Evolutionary conservation across 257 asterid genomes (phyloP), one percentile per base, ranked within the genome.

Genomic region (Nicotiana benthamiana): DNA sequence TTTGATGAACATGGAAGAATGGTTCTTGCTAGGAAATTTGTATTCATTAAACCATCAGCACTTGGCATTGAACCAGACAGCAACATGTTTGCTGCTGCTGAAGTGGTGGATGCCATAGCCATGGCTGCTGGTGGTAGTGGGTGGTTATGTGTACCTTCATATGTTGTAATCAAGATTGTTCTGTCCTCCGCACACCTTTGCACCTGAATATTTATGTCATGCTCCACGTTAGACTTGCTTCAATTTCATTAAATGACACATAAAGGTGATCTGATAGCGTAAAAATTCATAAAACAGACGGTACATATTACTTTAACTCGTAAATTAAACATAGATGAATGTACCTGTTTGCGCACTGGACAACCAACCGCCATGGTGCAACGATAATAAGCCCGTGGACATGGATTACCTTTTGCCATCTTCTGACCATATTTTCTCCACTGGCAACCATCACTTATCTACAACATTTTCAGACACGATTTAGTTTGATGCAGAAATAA

Each of bases 51-150:
- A 6, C 93, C 97, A 70, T 96, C 99, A 2, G 91, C 89, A 84
- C 98, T 94, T 2, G 97, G 88, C 94, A 89, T 93, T 76, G 98
- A 90, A 26, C 98, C 98, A 0, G 99, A 96, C 4, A 96, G 92
- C 2, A 96, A 90, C 99, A 96, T 96, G 82, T 51, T 94, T 5
- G 96, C 98, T 0, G 99, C 99, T 1, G 98, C 97, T 0, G 98
- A 89, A 26, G 99, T 96, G 30, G 98, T 94, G 6, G 97, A 92
- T 6, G 98, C 97, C 99, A 96, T 94, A 3, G 98, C 98, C 95
- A 93, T 86, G 81, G 99, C 99, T 0, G 98, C 95, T 1, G 98
- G 98, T 2, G 99, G 99, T 16, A 96, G 85, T 17, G 98, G 97
- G 80, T 96, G 99, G 87, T 90, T 96, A 87, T 96, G 99, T 0